A percentile compares a stretch with the other conserved stretches of the same genome.
Conservation (phyloP, 352 stramenopile genomes). For the Globisporangium apiculatum region DNA sequence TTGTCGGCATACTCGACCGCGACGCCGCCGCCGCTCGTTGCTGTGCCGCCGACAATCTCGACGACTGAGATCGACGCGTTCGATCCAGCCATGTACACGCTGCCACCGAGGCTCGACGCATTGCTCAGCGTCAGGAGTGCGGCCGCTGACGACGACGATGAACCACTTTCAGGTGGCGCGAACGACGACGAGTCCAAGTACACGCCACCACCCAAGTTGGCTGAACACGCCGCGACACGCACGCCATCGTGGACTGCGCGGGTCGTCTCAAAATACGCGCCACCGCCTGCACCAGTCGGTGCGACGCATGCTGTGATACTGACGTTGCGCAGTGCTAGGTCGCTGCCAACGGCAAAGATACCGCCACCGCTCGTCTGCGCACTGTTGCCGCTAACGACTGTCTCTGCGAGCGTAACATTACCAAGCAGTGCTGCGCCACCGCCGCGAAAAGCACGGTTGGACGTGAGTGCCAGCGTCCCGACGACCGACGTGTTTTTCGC, state of each 20-base stretch:
- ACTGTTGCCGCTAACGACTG: slow-evolving; percentile 14
- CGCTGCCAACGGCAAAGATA: slow-evolving; percentile 15
- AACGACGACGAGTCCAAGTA: slow-evolving; percentile 24
- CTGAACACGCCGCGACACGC: slow-evolving; percentile 14
- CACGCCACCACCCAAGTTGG: slow-evolving; percentile 21
- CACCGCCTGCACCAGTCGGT: slow-evolving; percentile 18
- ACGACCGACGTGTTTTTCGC: slow-evolving; percentile 15
- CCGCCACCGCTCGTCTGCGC: slow-evolving; percentile 22
- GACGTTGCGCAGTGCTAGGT: slow-evolving; percentile 17
- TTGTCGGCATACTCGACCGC: slow-evolving; percentile 9
- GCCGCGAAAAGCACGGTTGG: slow-evolving; percentile 21
- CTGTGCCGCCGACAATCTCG: slow-evolving; percentile 8
- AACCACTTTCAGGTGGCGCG: background rate
- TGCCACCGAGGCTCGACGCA: slow-evolving; percentile 20
- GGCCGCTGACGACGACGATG: background rate
- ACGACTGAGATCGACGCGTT: slow-evolving; percentile 13
- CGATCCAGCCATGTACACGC: slow-evolving; percentile 23
- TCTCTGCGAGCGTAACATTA: slow-evolving; percentile 10
- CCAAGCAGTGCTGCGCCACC: slow-evolving; percentile 17
- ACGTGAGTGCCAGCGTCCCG: slow-evolving; percentile 12
- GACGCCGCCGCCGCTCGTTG: slow-evolving; percentile 23
- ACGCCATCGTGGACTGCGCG: slow-evolving; percentile 15
- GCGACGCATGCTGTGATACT: slow-evolving; percentile 15
- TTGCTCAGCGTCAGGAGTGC: slow-evolving; percentile 7
- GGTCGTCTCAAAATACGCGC: slow-evolving; percentile 16